Evolutionary conservation across 2,329 filamentous ascomycete genomes (phyloP).

Genomic region (Colletotrichum camelliae): DNA sequence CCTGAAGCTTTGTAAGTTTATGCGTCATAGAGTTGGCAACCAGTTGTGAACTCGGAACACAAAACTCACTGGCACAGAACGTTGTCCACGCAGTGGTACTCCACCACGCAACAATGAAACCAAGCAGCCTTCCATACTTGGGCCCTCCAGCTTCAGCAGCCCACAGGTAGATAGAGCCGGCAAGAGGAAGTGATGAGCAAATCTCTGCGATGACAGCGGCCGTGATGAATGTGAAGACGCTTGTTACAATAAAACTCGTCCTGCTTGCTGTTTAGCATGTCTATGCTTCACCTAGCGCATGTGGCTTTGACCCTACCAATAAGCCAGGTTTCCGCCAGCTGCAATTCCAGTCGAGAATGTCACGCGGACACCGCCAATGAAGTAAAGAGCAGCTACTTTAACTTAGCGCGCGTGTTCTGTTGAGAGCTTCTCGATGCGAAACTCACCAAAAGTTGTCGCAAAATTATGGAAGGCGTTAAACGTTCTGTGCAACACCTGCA

Average conservation of each 20-base stretch:
- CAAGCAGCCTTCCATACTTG: constrained; percentile 59
- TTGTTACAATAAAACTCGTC: constrained; percentile 65
- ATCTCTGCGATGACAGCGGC: constrained; percentile 66
- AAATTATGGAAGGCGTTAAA: constrained; percentile 65
- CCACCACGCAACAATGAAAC: constrained; percentile 70
- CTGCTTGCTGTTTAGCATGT: constrained; percentile 30
- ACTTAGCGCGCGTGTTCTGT: constrained; percentile 14
- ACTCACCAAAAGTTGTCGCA: constrained; percentile 61
- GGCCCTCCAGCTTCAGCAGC: constrained; percentile 64
- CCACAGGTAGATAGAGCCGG: constrained; percentile 66
- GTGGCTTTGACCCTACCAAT: constrained; percentile 48
- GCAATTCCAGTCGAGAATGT: constrained; percentile 68
- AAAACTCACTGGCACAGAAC: constrained; percentile 52
- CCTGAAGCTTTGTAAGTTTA: constrained; percentile 27
- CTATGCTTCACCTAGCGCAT: neutral
- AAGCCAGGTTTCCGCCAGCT: constrained; percentile 64
- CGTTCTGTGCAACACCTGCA: constrained; percentile 59
- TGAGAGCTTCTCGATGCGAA: neutral
- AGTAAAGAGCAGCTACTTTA: constrained; percentile 60
- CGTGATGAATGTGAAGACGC: constrained; percentile 66
- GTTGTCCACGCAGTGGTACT: constrained; percentile 68
- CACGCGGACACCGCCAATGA: constrained; percentile 63
- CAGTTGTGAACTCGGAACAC: accelerated
- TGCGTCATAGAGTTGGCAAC: neutral
- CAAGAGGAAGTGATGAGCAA: constrained; percentile 63